phyloP scores from a whole-genome alignment of 1,139 yeast genomes.

The Pneumocystis carinii region DNA sequence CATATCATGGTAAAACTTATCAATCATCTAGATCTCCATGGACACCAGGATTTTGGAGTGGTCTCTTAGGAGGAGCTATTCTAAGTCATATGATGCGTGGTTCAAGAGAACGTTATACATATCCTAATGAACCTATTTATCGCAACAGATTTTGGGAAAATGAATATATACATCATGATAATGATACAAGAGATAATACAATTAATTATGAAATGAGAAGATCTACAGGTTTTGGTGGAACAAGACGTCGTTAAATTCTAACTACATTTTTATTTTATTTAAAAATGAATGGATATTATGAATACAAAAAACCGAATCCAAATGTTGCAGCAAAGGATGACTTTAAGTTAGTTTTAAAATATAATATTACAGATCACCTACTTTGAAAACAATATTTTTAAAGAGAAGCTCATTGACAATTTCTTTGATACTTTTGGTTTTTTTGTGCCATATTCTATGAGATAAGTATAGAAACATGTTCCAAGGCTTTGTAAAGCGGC shows the following conservation, averaged over 20 bases:
- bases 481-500: background rate
- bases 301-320: background rate
- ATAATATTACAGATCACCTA: background rate
- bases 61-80: conserved; percentile 1
- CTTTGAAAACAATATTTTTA: background rate
- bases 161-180: background rate
- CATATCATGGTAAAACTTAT: background rate
- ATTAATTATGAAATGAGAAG: background rate
- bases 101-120: background rate
- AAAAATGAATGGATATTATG: background rate
- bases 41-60: conserved; percentile 2
- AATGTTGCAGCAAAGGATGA: background rate
- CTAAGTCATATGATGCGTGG: background rate
- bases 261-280: background rate
- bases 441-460: background rate
- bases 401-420: background rate
- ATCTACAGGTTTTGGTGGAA: conserved; percentile 1
- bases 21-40: background rate
- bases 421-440: background rate
- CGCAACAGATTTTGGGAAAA: background rate
- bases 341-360: background rate
- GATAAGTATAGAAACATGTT: background rate
- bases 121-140: background rate
- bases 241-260: background rate
- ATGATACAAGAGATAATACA: background rate